Conservation (phyloP, 352 stramenopile species). For the Pythium coloratum region DNA sequence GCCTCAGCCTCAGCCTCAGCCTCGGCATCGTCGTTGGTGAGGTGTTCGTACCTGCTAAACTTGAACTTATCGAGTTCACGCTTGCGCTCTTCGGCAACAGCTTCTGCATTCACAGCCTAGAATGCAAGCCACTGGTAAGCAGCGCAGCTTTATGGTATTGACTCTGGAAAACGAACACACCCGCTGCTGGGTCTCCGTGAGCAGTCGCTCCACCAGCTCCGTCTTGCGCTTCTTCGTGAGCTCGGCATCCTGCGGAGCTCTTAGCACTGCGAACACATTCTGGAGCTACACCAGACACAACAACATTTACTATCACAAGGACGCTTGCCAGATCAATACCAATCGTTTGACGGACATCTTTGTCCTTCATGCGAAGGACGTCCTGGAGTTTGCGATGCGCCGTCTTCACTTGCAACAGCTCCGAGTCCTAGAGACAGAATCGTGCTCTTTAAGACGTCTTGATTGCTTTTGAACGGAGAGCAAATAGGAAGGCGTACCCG, state of each 20-base stretch:
- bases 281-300: conserved; percentile 43
- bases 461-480: no score
- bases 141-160: not conserved
- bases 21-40: not conserved
- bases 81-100: conserved; percentile 57
- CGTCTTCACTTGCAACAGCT: conserved; percentile 64
- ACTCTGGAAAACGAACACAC: conserved; percentile 25
- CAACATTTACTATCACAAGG: not conserved
- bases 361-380: conserved; percentile 62
- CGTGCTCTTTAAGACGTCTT: no score
- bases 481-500: conserved; percentile 19
- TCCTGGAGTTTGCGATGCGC: conserved; percentile 54
- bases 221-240: conserved; percentile 60
- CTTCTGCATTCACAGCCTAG: conserved; percentile 51
- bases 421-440: conserved; percentile 46
- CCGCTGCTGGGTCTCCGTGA: conserved; percentile 57
- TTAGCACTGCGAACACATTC: conserved; percentile 52
- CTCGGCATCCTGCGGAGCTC: conserved; percentile 60
- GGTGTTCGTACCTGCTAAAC: conserved; percentile 46
- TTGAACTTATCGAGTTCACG: conserved; percentile 52
- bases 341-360: conserved; percentile 39
- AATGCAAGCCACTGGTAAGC: not conserved
- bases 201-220: conserved; percentile 58
- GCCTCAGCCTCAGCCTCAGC: no score
- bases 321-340: no score